These are phyloP conservation scores for Aspergillus fructus DNA, from an alignment of 2,329 filamentous ascomycete species.

Conservation along the genomic window DNA sequence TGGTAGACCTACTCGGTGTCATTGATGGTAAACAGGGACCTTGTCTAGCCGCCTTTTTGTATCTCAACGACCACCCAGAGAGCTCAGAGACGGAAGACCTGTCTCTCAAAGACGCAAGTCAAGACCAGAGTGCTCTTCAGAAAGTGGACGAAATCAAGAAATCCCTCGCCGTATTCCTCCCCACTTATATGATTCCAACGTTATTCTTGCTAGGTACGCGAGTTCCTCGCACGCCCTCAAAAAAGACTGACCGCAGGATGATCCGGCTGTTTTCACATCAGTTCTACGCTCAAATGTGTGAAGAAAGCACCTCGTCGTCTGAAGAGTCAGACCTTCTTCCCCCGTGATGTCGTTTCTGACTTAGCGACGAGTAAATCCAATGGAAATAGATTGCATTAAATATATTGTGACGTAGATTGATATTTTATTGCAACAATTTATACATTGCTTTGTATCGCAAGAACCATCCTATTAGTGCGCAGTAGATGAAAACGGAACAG, in stretches of 20 bases:
- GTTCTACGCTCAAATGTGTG: no score
- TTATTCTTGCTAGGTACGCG: background rate
- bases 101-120: background rate
- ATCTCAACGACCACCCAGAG: background rate
- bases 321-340: no score
- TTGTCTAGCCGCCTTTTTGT: background rate
- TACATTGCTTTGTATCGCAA: no score
- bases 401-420: no score
- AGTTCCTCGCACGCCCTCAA: background rate
- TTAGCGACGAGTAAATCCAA: no score
- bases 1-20: background rate
- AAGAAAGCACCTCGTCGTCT: no score
- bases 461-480: no score
- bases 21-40: background rate
- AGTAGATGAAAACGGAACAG: no score
- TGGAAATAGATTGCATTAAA: no score
- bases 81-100: background rate
- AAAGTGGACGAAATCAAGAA: background rate
- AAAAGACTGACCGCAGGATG: background rate
- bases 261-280: background rate
- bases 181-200: slow-evolving; percentile 3
- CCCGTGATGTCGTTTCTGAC: no score
- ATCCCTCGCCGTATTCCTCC: background rate
- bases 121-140: background rate
- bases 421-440: rapidly evolving